These are phyloP conservation scores for Apiotrichum mycotoxinovorans DNA, from an alignment of 1,284 basidiomycete species.

Conservation along the genomic window DNA sequence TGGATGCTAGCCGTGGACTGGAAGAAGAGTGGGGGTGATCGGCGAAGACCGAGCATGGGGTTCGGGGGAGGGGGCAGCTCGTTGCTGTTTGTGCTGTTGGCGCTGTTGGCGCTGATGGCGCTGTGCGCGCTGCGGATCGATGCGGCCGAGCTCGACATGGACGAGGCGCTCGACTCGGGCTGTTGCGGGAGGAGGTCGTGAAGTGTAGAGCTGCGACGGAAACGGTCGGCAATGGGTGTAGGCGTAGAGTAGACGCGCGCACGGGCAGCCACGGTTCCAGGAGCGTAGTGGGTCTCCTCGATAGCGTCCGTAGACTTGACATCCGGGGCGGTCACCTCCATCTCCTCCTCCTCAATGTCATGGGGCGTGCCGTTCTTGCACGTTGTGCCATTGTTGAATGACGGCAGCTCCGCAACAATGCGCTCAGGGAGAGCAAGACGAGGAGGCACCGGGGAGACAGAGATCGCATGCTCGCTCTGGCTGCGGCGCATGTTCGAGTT, in stretches of 20 bases:
- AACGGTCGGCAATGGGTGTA: constrained; percentile 47
- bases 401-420: not conserved
- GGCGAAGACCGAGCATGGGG: constrained; percentile 28
- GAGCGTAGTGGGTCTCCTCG: constrained; percentile 30
- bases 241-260: constrained; percentile 26
- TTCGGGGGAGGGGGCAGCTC: constrained; percentile 21
- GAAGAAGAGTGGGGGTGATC: constrained; percentile 41
- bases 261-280: constrained; percentile 37
- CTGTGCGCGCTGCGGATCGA: constrained; percentile 1
- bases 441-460: constrained; percentile 26
- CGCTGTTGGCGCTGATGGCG: too few relatives aligned
- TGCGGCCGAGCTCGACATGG: constrained; percentile 4
- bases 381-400: too few relatives aligned
- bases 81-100: too few relatives aligned
- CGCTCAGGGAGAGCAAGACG: constrained; percentile 27
- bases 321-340: not conserved
- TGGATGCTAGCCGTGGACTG: constrained; percentile 21
- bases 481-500: constrained; percentile 14
- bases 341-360: constrained; percentile 15
- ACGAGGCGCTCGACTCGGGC: constrained; percentile 9
- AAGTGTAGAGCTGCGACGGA: constrained; percentile 28
- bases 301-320: constrained; percentile 15
- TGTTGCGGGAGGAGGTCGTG: constrained; percentile 14
- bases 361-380: not conserved
- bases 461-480: constrained; percentile 25